Evolutionary conservation across 306 rosid genomes (phyloP).

Genomic region (Cicer chorassanicum): DNA sequence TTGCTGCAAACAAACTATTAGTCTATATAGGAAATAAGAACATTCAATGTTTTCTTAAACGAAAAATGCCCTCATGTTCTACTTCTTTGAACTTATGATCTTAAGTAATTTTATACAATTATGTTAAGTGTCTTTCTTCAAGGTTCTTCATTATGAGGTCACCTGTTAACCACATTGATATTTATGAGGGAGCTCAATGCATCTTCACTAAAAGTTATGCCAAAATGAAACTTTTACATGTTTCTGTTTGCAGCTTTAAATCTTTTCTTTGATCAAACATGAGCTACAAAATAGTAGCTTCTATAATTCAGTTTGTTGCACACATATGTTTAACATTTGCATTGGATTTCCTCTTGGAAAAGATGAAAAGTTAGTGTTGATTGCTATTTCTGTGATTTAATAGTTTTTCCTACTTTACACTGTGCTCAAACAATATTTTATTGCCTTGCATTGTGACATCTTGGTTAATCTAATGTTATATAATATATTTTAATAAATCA

Average conservation of each 20-base stretch:
- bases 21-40: not conserved
- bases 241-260: conserved; percentile 8
- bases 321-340: conserved; percentile 12
- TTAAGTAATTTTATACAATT: not conserved
- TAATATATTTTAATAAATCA: not conserved
- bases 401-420: conserved; percentile 6
- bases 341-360: not conserved
- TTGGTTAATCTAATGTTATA: conserved; percentile 9
- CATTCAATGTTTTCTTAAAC: not conserved
- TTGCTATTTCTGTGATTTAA: not conserved
- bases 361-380: not conserved
- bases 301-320: conserved; percentile 12
- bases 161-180: not conserved
- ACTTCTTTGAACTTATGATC: not conserved
- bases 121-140: not conserved
- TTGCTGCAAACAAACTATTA: not conserved
- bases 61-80: not conserved
- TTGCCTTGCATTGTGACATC: not conserved
- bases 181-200: not conserved
- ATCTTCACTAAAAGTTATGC: not conserved
- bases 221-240: conserved; percentile 8
- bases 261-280: not conserved
- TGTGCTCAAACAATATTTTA: not conserved
- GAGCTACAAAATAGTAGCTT: conserved; percentile 10
- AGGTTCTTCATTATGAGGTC: not conserved